Evolutionary conservation across 2,329 filamentous ascomycete species (phyloP), one percentile per base, ranked within the genome.

Genomic region (Dactylellina haptotyla): DNA sequence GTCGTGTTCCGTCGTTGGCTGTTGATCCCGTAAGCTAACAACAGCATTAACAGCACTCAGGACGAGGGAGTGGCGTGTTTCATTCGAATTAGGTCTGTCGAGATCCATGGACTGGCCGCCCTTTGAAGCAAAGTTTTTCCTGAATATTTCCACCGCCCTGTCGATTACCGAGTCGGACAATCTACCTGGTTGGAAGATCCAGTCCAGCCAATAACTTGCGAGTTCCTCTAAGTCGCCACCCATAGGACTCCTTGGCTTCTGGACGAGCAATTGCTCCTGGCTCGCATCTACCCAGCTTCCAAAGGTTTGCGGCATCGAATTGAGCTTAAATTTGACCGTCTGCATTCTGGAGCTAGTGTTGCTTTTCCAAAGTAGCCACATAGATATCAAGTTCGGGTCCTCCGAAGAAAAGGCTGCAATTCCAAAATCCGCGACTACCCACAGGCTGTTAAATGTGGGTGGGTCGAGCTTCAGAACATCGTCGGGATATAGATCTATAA

Each of bases 291-390:
- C 86, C 93, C 95, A 98, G 10, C 85, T 84, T 12, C 85, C 84
- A 86, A 94, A 91, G 25, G 86, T 86, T 2, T 84, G 81, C 2
- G 84, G 81, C 69, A 90, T 83, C 45, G 88, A 87, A 39, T 87
- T 85, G n/a, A 89, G 83, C 76, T 90, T 85, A 75, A 96, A 90
- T 48, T 88, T 88, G 45, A 97, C 81, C 66, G 86, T 87, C 80
- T 91, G 90, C 8, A 93, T 85, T 71, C 90, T 85, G 79, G 92
- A 93, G 2, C 88, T 87, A 77, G 90, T 88, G 79, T 93, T 93
- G 79, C 93, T 93, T 82, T 93, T 92, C 90, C 91, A 94, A 43
- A 95, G 81, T 2, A 90, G 85, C 91, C 91, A 95, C 41, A 94
- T 78, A 76, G 85, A 85, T 78, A 87, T 85, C 16, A 81, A 82